Evolutionary conservation across 768 basidiomycete genomes (phyloP), one percentile per base, ranked within the genome.

Genomic region (Ramaria rubella): DNA sequence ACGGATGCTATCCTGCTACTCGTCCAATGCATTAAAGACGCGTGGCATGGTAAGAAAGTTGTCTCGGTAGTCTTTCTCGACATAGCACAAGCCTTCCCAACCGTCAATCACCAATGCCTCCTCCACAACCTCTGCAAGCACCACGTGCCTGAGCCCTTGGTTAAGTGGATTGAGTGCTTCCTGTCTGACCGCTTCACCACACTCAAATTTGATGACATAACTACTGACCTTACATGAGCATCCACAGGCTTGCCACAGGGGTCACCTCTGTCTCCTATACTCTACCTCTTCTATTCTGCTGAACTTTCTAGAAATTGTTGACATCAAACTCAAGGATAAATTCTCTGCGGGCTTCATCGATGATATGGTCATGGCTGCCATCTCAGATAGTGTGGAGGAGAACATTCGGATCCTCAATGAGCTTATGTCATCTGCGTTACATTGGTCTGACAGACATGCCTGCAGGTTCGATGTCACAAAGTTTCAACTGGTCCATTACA

Each of bases 11-110:
- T 71, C 4, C 66, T 70, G 43, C 52, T 68, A 1, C 59, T 77
- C 0, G 65, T 70, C 5, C 53, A 70, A 3, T 64, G 60, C 12
- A 65, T 78, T 23, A 71, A 76, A 42, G 63, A 67, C 1, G 70
- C 71, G 0, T 78, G 65, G 68, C 49, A 61, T 4, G 45, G 50
- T 23, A 49, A 57, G 0, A 51, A 65, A 30, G 67, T 68, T 0
- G 69, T 61, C 1, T 60, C 62, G 2, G 60, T 57, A 0, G 60
- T 73, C 1, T 68, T 66, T 49, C 60, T 71, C 3, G 70, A 72
- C 43, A 64, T 71, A 2, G 55, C 68, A 59, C 62, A 61, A 0
- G 65, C 65, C 0, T 72, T 65, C 46, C 66, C 69, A 1, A 71
- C 60, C 42, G 59, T 56, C 7, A 62, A 56, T 8, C 45, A 58